These are phyloP conservation scores for Paramecium primaurelia DNA, from an alignment of 73 alveolate genomes.

Conservation along the genomic window DNA sequence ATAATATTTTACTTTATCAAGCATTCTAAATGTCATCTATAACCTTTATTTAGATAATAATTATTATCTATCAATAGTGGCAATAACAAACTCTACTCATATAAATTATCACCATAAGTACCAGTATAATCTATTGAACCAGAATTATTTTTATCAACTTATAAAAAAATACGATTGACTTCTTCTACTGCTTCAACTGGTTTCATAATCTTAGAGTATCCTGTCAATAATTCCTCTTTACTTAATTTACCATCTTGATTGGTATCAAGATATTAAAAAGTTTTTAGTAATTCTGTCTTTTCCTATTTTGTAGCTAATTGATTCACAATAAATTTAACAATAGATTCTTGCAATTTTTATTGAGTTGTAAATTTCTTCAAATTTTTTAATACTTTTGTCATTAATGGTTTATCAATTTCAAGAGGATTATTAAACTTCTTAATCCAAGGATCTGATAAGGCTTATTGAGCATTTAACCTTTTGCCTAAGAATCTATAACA, in stretches of 20 bases:
- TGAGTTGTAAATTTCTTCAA: conserved; percentile 32
- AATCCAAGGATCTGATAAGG: conserved; percentile 72
- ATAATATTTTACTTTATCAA: neutral
- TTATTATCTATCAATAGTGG: conserved; percentile 47
- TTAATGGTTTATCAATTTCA: neutral
- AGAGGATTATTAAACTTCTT: neutral
- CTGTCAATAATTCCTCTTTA: conserved; percentile 66
- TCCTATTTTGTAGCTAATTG: conserved; percentile 41
- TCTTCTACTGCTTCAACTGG: conserved; percentile 32
- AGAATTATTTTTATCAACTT: conserved; percentile 38
- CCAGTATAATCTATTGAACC: conserved; percentile 48
- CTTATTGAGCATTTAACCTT: conserved; percentile 68
- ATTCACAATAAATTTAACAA: conserved; percentile 23
- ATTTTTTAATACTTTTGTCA: conserved; percentile 32
- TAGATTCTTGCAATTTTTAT: conserved; percentile 16
- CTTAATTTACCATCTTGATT: conserved; percentile 72
- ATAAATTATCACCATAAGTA: neutral
- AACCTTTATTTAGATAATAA: conserved; percentile 28
- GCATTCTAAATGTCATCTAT: conserved; percentile 14
- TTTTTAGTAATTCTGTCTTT: conserved; percentile 55
- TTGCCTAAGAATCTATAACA: neutral
- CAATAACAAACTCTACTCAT: neutral
- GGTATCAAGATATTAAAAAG: conserved; percentile 57
- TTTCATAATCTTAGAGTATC: conserved; percentile 23
- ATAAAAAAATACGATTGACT: neutral